phyloP scores from a whole-genome alignment of 768 basidiomycete species.

The Chlorophyllum brunneum region DNA sequence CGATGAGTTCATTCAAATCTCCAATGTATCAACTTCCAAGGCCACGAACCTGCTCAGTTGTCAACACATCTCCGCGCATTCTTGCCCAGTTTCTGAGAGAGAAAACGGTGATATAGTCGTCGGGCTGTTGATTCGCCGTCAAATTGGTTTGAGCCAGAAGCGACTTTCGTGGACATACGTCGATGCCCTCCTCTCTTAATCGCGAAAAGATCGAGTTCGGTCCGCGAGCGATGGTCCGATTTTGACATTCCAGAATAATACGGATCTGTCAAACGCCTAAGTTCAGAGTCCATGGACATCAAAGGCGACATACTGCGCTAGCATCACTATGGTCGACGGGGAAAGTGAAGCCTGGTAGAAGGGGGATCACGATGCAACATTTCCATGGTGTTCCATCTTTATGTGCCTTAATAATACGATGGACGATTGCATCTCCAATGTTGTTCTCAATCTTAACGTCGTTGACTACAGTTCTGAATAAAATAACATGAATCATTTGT shows the following conservation, averaged over 20 bases:
- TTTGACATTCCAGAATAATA: slow-evolving; percentile 94
- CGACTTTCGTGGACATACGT: slow-evolving; percentile 51
- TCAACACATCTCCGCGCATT: slow-evolving; percentile 75
- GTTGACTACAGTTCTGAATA: slow-evolving; percentile 69
- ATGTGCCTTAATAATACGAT: slow-evolving; percentile 87
- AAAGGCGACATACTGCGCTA: slow-evolving; percentile 61
- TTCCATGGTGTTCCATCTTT: slow-evolving; percentile 80
- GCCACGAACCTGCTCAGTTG: slow-evolving; percentile 77
- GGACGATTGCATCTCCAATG: slow-evolving; percentile 92
- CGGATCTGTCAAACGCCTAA: slow-evolving; percentile 54
- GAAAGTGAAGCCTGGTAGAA: slow-evolving; percentile 90
- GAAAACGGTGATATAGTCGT: slow-evolving; percentile 89
- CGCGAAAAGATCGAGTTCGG: slow-evolving; percentile 89
- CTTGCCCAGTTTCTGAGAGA: slow-evolving; percentile 93
- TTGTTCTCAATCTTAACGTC: slow-evolving; percentile 87
- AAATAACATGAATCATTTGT: not conserved
- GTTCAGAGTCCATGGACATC: not conserved
- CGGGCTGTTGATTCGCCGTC: slow-evolving; percentile 52
- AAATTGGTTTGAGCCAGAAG: slow-evolving; percentile 6
- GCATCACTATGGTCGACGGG: slow-evolving; percentile 93
- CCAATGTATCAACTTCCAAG: not conserved
- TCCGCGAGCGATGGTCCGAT: slow-evolving; percentile 82
- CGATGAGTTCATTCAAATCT: not conserved
- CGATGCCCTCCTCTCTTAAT: slow-evolving; percentile 81
- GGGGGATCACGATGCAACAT: slow-evolving; percentile 88